phyloP scores from a whole-genome alignment of 1,284 basidiomycete genomes.

The Apiotrichum laibachii region DNA sequence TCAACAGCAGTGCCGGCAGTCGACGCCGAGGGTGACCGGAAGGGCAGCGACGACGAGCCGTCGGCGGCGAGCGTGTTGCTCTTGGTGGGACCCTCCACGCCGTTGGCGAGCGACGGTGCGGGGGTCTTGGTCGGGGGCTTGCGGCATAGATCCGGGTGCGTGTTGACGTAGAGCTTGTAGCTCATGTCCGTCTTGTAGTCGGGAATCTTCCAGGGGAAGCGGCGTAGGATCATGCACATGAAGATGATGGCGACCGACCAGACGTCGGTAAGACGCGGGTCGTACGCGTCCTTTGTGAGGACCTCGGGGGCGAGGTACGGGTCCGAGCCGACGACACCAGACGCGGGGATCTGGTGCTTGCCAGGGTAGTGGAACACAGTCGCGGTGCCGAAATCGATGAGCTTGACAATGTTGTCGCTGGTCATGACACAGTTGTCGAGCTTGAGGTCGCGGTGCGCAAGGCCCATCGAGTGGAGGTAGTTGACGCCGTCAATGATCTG shows the following conservation, averaged over 20 bases:
- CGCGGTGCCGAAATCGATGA: conserved; percentile 99
- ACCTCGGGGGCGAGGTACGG: conserved; percentile 99
- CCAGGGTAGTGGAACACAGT: conserved; percentile 99
- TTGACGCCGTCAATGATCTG: conserved; percentile 98
- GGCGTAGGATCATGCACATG: conserved; percentile 97
- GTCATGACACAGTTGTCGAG: conserved; percentile 99
- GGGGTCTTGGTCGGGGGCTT: conserved; percentile 46
- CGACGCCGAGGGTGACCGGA: conserved; percentile 35
- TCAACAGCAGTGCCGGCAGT: conserved; percentile 35
- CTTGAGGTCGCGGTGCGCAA: conserved; percentile 97
- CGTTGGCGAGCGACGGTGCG: conserved; percentile 41
- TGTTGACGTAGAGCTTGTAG: conserved; percentile 86
- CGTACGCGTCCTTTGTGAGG: conserved; percentile 73
- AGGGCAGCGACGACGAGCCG: conserved; percentile 43
- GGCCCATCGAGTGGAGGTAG: conserved; percentile 94
- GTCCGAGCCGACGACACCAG: conserved; percentile 93
- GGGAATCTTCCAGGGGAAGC: conserved; percentile 99
- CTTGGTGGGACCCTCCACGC: conserved; percentile 21
- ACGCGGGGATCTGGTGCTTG: conserved; percentile 72
- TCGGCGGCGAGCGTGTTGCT: conserved; percentile 37
- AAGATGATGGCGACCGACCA: conserved; percentile 99
- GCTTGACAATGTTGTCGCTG: conserved; percentile 85
- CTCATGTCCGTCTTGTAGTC: conserved; percentile 89
- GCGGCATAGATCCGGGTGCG: conserved; percentile 79
- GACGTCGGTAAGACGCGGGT: conserved; percentile 95